A percentile compares a stretch with the other conserved stretches of the same genome.
Evolutionary conservation across 2,329 filamentous ascomycete species (phyloP).

Genomic region (Ascochyta pisi): DNA sequence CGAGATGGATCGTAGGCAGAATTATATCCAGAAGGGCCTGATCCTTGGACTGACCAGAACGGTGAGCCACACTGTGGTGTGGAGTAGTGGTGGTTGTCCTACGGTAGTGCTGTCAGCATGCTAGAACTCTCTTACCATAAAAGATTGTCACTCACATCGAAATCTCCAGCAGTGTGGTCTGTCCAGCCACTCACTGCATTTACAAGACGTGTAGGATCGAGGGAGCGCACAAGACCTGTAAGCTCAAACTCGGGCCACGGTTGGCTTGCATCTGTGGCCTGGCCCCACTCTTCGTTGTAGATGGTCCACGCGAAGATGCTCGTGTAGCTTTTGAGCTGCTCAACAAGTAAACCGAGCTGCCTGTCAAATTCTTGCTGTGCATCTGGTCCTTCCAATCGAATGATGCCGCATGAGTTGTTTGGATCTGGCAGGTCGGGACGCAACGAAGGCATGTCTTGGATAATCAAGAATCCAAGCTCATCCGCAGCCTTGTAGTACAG

Average conservation of each 20-base stretch:
- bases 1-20: slow-evolving; percentile 60
- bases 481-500: slow-evolving; percentile 74
- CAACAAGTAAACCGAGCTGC: slow-evolving; percentile 67
- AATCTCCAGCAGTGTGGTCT: slow-evolving; percentile 73
- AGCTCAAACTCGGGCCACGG: slow-evolving; percentile 65
- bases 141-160: slow-evolving; percentile 26
- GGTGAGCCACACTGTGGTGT: slow-evolving; percentile 74
- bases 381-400: slow-evolving; percentile 31
- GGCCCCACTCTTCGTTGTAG: slow-evolving; percentile 77
- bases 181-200: slow-evolving; percentile 70
- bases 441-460: slow-evolving; percentile 76
- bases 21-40: slow-evolving; percentile 52
- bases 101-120: neutral
- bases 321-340: slow-evolving; percentile 69
- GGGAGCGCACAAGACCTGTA: slow-evolving; percentile 59
- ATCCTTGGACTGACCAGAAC: slow-evolving; percentile 66
- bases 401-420: slow-evolving; percentile 17
- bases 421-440: slow-evolving; percentile 30
- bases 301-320: slow-evolving; percentile 72
- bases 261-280: slow-evolving; percentile 51
- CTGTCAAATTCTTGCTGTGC: slow-evolving; percentile 71
- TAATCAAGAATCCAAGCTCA: slow-evolving; percentile 68
- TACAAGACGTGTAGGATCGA: slow-evolving; percentile 71
- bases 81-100: slow-evolving; percentile 76
- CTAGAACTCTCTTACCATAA: neutral